Evolutionary conservation across 2,329 filamentous ascomycete species (phyloP).

Genomic region (Aspergillus glaucus): DNA sequence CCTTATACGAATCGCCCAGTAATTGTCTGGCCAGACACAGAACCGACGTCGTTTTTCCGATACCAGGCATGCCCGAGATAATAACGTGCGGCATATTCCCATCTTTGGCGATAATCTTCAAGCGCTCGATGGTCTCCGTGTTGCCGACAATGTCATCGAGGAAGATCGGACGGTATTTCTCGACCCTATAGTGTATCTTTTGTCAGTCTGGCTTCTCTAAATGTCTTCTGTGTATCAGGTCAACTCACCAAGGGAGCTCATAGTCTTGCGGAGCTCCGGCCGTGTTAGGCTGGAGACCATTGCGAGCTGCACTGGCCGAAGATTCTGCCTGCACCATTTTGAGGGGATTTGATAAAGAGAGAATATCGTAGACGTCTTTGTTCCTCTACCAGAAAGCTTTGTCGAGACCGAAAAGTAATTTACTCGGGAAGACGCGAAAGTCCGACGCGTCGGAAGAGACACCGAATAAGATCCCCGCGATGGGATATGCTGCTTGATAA

Average conservation of each 20-base stretch:
- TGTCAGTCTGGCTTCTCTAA: constrained; percentile 8
- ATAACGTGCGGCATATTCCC: constrained; percentile 99
- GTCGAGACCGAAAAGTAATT: not conserved
- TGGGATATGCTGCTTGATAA: not conserved
- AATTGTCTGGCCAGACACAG: constrained; percentile 88
- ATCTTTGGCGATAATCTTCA: constrained; percentile 97
- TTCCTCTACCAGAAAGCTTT: not conserved
- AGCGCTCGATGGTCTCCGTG: constrained; percentile 90
- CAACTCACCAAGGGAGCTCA: constrained; percentile 43
- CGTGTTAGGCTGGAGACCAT: constrained; percentile 34
- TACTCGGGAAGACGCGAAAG: constrained; percentile 21
- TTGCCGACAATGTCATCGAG: constrained; percentile 97
- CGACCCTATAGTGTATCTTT: constrained; percentile 62
- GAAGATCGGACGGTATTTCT: constrained; percentile 93
- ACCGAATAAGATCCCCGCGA: constrained; percentile 8
- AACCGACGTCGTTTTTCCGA: constrained; percentile 95
- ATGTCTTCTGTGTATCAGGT: not conserved
- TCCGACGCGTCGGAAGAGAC: constrained; percentile 19
- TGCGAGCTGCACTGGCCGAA: constrained; percentile 38
- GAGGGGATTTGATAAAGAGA: constrained; percentile 1
- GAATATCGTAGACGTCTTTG: not conserved
- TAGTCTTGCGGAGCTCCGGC: constrained; percentile 39
- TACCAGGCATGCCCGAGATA: constrained; percentile 98
- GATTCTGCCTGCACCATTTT: constrained; percentile 44
- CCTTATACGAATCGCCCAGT: constrained; percentile 89